Evolutionary conservation across 768 basidiomycete species (phyloP), one percentile per base, ranked within the genome.

Genomic region (Collybia sp.): DNA sequence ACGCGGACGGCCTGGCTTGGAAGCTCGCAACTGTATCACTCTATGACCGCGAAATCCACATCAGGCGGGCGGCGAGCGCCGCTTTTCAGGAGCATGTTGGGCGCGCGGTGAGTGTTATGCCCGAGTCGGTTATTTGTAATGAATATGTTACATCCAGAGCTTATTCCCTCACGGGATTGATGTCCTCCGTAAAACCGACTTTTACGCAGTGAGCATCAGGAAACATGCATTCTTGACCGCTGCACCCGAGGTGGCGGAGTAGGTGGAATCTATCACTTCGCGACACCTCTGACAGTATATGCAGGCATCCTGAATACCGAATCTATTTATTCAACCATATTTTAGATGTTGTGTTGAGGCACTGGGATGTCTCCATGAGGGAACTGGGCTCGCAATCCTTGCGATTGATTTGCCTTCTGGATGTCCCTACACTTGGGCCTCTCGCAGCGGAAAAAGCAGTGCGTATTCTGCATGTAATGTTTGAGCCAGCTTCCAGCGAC

Each of bases 11-110:
- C 39, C 75, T 98, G 16, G 88, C 94, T 5, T 77, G 72, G 37
- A 68, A 70, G 30, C 75, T 98, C 48, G 80, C 84, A n/a, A 77
- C 80, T 17, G 87, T 91, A 18, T 82, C 95, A 1, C 68, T 92
- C 25, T 94, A 82, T 60, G 96, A 99, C 69, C 80, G 96, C 30
- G 96, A 99, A 64, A 82, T 97, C 20, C 90, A 92, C 50, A 93
- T 99, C 45, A 79, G 96, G 18, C 72, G 96, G 53, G 95, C 96
- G 12, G 94, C 94, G 11, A 98, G 95, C 63, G 96, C 96, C 13
- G 91, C 94, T 11, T 98, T 91, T 61, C 96, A 99, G 65, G 96
- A 99, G 68, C 85, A 87, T 58, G 96, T 97, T 33, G 96, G 96
- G 11, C 73, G 96, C 59, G 86, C 87, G 69, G 95, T 96, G 58